A percentile compares a stretch with the other conserved stretches of the same genome.
Evolutionary conservation across 2,329 filamentous ascomycete genomes (phyloP).

Genomic region (Fusarium xylarioides): DNA sequence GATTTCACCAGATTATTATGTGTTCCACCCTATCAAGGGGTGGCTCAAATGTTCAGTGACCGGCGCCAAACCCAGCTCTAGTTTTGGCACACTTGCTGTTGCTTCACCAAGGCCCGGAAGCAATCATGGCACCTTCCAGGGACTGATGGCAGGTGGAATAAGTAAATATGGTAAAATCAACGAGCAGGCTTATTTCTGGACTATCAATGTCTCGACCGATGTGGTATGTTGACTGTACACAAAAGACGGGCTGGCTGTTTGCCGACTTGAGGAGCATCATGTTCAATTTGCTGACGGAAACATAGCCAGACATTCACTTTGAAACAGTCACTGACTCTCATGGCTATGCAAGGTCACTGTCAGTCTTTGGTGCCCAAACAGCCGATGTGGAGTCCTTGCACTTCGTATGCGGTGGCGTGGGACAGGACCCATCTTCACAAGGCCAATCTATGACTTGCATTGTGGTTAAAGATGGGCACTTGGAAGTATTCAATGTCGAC

Average conservation of each 20-base stretch:
- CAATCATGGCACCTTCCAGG: slow-evolving; percentile 54
- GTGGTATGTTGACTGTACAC: slow-evolving; percentile 45
- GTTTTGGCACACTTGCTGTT: slow-evolving; percentile 57
- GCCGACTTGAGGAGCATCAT: neutral
- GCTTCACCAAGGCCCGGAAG: slow-evolving; percentile 34
- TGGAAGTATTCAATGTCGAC: slow-evolving; percentile 6
- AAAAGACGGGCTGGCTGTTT: neutral
- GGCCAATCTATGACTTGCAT: slow-evolving; percentile 44
- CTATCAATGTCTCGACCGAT: slow-evolving; percentile 53
- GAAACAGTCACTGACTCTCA: slow-evolving; percentile 9
- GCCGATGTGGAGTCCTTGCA: slow-evolving; percentile 33
- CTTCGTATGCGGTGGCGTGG: slow-evolving; percentile 48
- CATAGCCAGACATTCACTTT: slow-evolving; percentile 44
- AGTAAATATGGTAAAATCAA: slow-evolving; percentile 69
- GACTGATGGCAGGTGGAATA: slow-evolving; percentile 79
- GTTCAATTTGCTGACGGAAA: neutral
- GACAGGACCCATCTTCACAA: slow-evolving; percentile 39
- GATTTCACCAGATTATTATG: slow-evolving; percentile 61
- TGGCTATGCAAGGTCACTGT: slow-evolving; percentile 24
- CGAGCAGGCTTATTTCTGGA: slow-evolving; percentile 73
- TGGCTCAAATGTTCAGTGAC: slow-evolving; percentile 56
- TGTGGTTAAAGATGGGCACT: slow-evolving; percentile 42
- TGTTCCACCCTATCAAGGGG: slow-evolving; percentile 60
- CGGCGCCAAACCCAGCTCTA: slow-evolving; percentile 47
- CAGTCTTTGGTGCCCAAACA: slow-evolving; percentile 47